These are phyloP conservation scores for Naegleria fowleri DNA, from an alignment of 208 protist genomes.

Conservation along the genomic window DNA sequence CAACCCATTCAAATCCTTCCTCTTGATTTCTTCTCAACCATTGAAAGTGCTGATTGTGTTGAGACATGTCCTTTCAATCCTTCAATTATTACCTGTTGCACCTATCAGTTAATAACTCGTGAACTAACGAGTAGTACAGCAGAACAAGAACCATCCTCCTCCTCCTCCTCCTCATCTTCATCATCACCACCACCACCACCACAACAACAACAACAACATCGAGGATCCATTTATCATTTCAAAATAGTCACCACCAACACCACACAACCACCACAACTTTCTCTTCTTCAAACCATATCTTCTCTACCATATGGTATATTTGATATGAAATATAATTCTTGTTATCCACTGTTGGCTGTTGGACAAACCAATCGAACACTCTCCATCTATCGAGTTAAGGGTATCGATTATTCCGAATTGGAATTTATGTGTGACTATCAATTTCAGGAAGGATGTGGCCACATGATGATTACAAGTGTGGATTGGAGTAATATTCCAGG, in stretches of 20 bases:
- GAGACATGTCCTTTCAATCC: neutral
- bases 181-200: neutral
- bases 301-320: neutral
- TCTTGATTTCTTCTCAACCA: neutral
- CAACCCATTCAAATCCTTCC: too few species aligned
- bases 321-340: neutral
- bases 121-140: too few species aligned
- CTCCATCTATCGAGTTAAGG: neutral
- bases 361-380: neutral
- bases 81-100: neutral
- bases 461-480: neutral
- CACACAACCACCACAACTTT: neutral
- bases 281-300: too few species aligned
- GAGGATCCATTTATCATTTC: neutral
- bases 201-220: neutral
- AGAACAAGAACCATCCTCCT: too few species aligned
- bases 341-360: neutral
- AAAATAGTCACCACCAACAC: too few species aligned
- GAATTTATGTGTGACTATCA: neutral
- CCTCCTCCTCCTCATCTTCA: too few species aligned
- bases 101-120: neutral
- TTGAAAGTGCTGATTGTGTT: neutral
- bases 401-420: neutral
- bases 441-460: neutral
- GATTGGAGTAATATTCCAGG: too few species aligned